Evolutionary conservation across 2,329 filamentous ascomycete genomes (phyloP).

Genomic region (Epichloe amarillans): DNA sequence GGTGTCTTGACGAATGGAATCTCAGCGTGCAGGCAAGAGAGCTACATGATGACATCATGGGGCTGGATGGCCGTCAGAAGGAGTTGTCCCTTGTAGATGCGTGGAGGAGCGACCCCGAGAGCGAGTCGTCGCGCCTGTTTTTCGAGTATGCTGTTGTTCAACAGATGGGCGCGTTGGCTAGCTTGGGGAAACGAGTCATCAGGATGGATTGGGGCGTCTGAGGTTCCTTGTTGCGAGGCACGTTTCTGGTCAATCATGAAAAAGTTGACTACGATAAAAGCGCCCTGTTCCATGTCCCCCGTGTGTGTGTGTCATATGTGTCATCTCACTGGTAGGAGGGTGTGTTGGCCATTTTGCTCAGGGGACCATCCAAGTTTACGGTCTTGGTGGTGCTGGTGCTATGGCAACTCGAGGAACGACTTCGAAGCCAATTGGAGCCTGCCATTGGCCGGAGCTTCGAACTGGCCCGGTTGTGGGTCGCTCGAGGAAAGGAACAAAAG

Average conservation of each 20-base stretch:
- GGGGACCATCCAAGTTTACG: no score
- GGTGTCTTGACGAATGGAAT: slow-evolving; percentile 32
- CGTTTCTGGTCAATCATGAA: no score
- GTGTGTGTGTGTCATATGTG: no score
- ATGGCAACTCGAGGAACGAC: background rate
- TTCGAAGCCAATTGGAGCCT: background rate
- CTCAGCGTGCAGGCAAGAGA: slow-evolving; percentile 29
- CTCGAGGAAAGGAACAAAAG: background rate
- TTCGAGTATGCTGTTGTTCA: slow-evolving; percentile 36
- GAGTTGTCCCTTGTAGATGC: slow-evolving; percentile 29
- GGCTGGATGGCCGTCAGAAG: slow-evolving; percentile 30
- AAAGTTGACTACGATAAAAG: no score
- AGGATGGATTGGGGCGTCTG: slow-evolving; percentile 23
- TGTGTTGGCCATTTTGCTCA: no score
- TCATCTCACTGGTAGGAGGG: no score
- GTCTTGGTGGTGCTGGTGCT: background rate
- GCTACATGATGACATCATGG: slow-evolving; percentile 36
- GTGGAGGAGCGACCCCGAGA: slow-evolving; percentile 29
- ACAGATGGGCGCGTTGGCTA: slow-evolving; percentile 33
- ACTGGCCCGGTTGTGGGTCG: background rate
- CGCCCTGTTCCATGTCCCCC: no score
- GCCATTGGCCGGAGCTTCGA: background rate
- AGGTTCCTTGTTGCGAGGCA: background rate
- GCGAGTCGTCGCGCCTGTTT: slow-evolving; percentile 28
- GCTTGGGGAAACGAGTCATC: slow-evolving; percentile 31